phyloP scores from a whole-genome alignment of 495 filamentous ascomycete species.

The Echria macrotheca region DNA sequence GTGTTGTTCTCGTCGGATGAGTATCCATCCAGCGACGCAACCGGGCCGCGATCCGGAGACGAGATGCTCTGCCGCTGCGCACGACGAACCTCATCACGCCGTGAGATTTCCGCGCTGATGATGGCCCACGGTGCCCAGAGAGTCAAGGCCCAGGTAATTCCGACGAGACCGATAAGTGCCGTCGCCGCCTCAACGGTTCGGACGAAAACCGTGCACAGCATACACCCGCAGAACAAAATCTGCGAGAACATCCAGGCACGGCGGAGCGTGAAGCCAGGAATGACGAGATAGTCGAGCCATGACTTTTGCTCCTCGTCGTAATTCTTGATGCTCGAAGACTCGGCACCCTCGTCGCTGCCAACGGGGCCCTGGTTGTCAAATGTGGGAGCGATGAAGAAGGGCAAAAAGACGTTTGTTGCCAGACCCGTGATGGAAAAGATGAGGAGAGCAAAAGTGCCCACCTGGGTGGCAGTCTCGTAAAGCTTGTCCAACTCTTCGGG shows the following conservation, averaged over 20 bases:
- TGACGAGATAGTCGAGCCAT: constrained; percentile 55
- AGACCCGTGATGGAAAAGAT: constrained; percentile 81
- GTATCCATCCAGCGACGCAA: constrained; percentile 25
- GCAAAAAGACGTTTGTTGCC: constrained; percentile 69
- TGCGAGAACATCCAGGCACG: constrained; percentile 81
- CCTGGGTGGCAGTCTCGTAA: constrained; percentile 76
- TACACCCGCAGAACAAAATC: constrained; percentile 68
- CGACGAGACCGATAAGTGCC: constrained; percentile 68
- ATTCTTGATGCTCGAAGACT: constrained; percentile 19
- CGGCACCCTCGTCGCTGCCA: constrained; percentile 15
- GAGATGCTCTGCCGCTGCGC: constrained; percentile 31
- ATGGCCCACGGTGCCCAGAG: constrained; percentile 91
- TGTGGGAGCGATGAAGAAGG: constrained; percentile 73
- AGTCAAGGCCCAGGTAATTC: constrained; percentile 83
- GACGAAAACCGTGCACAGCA: constrained; percentile 77
- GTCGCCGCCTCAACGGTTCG: constrained; percentile 60
- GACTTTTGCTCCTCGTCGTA: constrained; percentile 31
- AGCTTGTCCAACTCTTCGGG: constrained; percentile 64
- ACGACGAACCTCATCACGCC: constrained; percentile 65
- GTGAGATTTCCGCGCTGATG: constrained; percentile 79
- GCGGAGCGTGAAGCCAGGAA: constrained; percentile 75
- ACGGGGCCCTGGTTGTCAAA: constrained; percentile 45
- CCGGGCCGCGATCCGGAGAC: constrained; percentile 18
- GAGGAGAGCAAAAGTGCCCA: constrained; percentile 80
- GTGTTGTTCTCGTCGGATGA: constrained; percentile 26